Evolutionary conservation across 2,329 filamentous ascomycete genomes (phyloP), one percentile per base, ranked within the genome.

Genomic region (Fusarium sp.): DNA sequence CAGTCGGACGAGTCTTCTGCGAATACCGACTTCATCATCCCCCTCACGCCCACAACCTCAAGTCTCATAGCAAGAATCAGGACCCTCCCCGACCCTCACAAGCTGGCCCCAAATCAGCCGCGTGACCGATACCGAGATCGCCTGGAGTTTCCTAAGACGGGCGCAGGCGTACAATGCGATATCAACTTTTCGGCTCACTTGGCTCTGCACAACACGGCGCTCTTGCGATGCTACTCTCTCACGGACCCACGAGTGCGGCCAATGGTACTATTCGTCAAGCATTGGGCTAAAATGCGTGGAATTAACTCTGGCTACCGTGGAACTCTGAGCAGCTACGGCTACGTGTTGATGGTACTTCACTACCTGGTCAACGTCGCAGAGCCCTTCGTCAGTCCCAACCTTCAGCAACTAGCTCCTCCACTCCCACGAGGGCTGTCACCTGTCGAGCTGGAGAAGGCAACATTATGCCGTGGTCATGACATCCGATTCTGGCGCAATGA

Each of bases 101-200:
- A 82, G 47, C 82, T 89, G 75, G 75, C 83, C 3, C 84, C 86
- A 9, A 87, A 88, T 77, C 87, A 88, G 70, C 84, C 88, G 6
- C 85, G 85, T 66, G 87, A 91, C 73, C 85, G 84, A 34, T 89
- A 89, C 79, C 84, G 83, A 67, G 88, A 92, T 76, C 85, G 85
- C 27, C 88, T 97, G 3, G 94, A 96, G 80, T 96, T 96, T 67
- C 93, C 93, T 7, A 94, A 94, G 78, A 85, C 86, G 10, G 92
- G 92, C 5, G 89, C 93, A 31, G 94, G 94, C n/a, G 93, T 96
- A 16, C 93, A 95, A 80, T 96, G 94, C 80, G 94, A 98, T 79
- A 94, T 98, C 86, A 97, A 97, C 82, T 98, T 98, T 80, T 93
- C 93, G 2, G 95, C 95, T 20, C 91, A 93, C 52, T 89, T 98